Percentiles rank a stretch among this genome's conserved stretches.
Conservation (phyloP, 2,329 filamentous ascomycete genomes). For the Stylonectria norvegica region DNA sequence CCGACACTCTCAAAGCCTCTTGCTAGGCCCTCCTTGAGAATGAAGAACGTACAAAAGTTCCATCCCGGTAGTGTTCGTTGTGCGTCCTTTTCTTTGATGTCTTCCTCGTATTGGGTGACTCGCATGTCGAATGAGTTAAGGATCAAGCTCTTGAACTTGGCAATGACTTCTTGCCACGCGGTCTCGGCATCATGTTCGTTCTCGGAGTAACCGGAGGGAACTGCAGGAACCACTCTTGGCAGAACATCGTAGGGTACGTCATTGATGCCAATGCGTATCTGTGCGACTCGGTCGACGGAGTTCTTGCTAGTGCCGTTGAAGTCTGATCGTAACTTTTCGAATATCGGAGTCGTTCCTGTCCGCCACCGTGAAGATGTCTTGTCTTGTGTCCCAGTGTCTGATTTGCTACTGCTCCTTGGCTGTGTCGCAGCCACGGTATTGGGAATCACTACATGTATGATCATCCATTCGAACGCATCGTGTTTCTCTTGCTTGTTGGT, state of each 20-base stretch:
- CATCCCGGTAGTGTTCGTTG: conserved; percentile 86
- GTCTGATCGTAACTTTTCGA: conserved; percentile 87
- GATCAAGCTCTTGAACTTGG: conserved; percentile 84
- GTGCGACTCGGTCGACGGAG: conserved; percentile 72
- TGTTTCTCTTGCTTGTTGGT: conserved; percentile 79
- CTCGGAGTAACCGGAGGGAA: conserved; percentile 64
- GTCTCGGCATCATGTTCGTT: conserved; percentile 73
- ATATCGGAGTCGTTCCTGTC: conserved; percentile 73
- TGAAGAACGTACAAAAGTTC: conserved; percentile 99
- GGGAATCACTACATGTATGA: conserved; percentile 87
- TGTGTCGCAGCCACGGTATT: conserved; percentile 79
- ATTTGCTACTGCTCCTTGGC: conserved; percentile 59
- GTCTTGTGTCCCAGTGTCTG: conserved; percentile 58
- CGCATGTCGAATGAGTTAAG: conserved; percentile 85
- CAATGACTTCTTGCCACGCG: conserved; percentile 79
- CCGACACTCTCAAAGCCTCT: conserved; percentile 95
- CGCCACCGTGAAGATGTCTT: conserved; percentile 74
- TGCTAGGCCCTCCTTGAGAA: conserved; percentile 91
- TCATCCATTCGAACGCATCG: conserved; percentile 93
- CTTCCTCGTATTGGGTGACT: conserved; percentile 92
- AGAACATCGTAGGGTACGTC: conserved; percentile 64
- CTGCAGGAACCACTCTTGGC: conserved; percentile 60
- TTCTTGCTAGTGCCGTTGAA: conserved; percentile 76
- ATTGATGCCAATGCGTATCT: conserved; percentile 74
- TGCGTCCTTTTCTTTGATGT: conserved; percentile 89